phyloP scores from a whole-genome alignment of 2,329 filamentous ascomycete species.

The Xylaria sp. region DNA sequence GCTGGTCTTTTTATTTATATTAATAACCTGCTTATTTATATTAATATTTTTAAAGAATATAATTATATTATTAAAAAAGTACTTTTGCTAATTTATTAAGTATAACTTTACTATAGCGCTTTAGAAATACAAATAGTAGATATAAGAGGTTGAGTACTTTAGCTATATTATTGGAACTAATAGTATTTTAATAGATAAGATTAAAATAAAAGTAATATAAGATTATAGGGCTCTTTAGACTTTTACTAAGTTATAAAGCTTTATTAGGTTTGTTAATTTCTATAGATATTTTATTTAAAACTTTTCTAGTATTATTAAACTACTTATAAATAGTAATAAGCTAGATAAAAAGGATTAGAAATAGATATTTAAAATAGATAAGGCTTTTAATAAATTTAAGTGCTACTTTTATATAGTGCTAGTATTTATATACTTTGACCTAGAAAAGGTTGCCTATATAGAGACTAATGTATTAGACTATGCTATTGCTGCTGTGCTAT shows the following conservation, averaged over 20 bases:
- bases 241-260: too few species aligned
- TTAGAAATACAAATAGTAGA: too few species aligned
- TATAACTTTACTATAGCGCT: too few species aligned
- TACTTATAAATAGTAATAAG: background rate
- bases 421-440: background rate
- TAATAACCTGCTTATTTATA: too few species aligned
- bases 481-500: background rate
- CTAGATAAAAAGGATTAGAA: background rate
- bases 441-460: background rate
- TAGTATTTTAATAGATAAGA: background rate
- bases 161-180: too few species aligned
- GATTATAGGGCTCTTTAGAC: background rate
- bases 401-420: background rate
- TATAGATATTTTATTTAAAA: background rate
- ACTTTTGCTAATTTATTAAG: too few species aligned
- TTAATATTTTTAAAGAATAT: too few species aligned
- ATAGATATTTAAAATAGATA: background rate
- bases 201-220: background rate
- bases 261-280: background rate
- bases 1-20: too few species aligned
- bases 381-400: background rate
- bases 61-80: too few species aligned
- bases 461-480: background rate
- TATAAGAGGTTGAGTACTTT: too few species aligned
- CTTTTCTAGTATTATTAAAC: background rate